Base-by-base conservation (phyloP, 148 eudicot genomes). In the Fagopyrum esculentum region DNA sequence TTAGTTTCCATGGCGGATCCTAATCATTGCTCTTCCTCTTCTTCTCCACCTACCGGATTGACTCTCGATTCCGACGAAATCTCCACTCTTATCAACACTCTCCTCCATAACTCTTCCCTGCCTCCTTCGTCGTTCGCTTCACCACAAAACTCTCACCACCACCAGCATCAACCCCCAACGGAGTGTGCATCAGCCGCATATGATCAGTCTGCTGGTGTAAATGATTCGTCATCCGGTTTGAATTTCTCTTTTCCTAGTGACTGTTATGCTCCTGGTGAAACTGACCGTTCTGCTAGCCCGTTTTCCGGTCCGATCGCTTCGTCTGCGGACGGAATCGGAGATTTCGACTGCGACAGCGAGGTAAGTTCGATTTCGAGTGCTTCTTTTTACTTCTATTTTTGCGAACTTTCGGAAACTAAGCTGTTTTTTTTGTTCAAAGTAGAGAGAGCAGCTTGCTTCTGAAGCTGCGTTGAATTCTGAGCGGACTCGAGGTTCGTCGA, bases 41-140 rank as follows among this genome's bases (percentile, higher is more conserved):
- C 61, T 30, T 64, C 73, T 71, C 73, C 49, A 0, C 77, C 74
- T 16, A 13, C 45, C 29, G 73, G 52, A 46, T 74, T 68, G 13
- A 11, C 78, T 16, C 77, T 78, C 12, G 90, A 87, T 30, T 84
- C 96, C 26, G 92, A 90, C 46, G 96, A 89, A 10, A 87, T 90
- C 80, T 83, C 89, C 2, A 82, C 89, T 43, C 80, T 88, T 49
- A 84, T 90, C 11, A 86, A 85, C 73, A 83, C 83, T 76, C 81
- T 90, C 52, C 86, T 90, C 51, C 85, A 85, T 30, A 85, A 73
- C 70, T 83, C 91, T 2, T 79, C 87, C 0, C 72, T 74, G n/a
- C 74, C 75, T 11, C 73, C 66, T 47, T 35, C 40, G 40, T 72
- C 72, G 17, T n/a, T n/a, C 66, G 6, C 66, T 60, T 64, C 72